Conservation (phyloP, 2,329 filamentous ascomycete species). For the Aspergillus uvarum region DNA sequence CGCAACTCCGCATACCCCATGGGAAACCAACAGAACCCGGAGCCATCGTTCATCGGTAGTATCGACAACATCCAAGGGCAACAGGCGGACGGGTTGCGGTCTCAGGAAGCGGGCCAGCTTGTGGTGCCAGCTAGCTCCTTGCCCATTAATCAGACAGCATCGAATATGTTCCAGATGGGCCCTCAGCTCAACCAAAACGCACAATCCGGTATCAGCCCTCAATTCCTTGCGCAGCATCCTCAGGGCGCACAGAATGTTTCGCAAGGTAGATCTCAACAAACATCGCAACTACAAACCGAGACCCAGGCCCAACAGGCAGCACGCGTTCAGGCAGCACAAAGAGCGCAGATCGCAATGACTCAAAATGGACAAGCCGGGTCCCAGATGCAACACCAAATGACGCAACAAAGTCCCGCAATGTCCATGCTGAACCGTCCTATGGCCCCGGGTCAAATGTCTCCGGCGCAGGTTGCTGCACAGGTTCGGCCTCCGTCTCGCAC, state of each 20-base stretch:
- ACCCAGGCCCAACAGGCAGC: constrained; percentile 42
- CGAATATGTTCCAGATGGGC: constrained; percentile 41
- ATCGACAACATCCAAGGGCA: constrained; percentile 60
- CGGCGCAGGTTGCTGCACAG: constrained; percentile 34
- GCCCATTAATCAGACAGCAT: constrained; percentile 41
- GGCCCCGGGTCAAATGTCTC: constrained; percentile 41
- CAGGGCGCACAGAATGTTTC: constrained; percentile 45
- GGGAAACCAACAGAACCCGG: constrained; percentile 33
- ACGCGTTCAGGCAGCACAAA: constrained; percentile 45
- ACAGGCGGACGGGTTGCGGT: constrained; percentile 61
- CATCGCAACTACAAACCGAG: constrained; percentile 35
- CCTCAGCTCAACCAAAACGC: constrained; percentile 44
- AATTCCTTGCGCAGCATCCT: constrained; percentile 43
- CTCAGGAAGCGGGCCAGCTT: constrained; percentile 60
- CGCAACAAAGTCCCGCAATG: constrained; percentile 43
- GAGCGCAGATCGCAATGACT: constrained; percentile 47
- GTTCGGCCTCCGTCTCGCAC: constrained; percentile 35
- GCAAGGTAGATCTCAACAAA: constrained; percentile 43
- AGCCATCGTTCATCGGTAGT: constrained; percentile 42
- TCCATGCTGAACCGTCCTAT: constrained; percentile 47
- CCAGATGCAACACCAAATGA: constrained; percentile 39
- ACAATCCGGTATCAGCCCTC: constrained; percentile 40
- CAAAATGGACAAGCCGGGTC: constrained; percentile 46
- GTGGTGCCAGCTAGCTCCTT: constrained; percentile 66
- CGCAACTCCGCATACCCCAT: constrained; percentile 38